Percentiles rank a stretch among this genome's conserved stretches.
Evolutionary conservation across 345 rosid genomes (phyloP).

Genomic region (Nephelium lappaceum): DNA sequence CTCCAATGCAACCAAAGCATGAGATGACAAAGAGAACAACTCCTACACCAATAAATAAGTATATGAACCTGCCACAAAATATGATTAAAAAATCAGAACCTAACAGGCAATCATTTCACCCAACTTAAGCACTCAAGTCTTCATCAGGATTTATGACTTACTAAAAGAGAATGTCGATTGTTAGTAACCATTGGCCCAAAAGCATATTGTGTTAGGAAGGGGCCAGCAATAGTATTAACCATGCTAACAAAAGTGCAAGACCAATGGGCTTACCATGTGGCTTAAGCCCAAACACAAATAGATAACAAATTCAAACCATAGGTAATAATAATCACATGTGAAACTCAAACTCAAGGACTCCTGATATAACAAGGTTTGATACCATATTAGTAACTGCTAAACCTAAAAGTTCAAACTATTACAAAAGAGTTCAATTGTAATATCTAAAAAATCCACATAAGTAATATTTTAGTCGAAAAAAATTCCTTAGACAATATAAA

Average conservation of each 20-base stretch:
- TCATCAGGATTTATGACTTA: slow-evolving; percentile 1
- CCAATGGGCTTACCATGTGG: background rate
- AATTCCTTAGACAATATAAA: background rate
- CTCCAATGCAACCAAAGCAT: slow-evolving; percentile 89
- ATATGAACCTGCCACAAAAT: slow-evolving; percentile 77
- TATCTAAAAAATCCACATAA: background rate
- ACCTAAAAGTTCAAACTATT: background rate
- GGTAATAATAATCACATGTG: background rate
- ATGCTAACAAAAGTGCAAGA: background rate
- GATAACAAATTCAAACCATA: background rate
- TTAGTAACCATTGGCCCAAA: background rate
- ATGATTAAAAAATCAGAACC: slow-evolving; percentile 22
- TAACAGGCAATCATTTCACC: slow-evolving; percentile 3
- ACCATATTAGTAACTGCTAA: background rate
- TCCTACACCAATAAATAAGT: slow-evolving; percentile 85
- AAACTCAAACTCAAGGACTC: background rate
- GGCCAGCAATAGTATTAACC: background rate
- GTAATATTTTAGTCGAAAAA: background rate
- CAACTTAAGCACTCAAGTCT: slow-evolving; percentile 1
- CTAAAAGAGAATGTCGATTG: background rate
- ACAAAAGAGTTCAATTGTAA: no score
- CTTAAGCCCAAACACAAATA: background rate
- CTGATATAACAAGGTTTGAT: background rate
- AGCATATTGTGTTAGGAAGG: background rate
- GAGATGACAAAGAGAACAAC: slow-evolving; percentile 79